Percentiles rank a stretch among this genome's conserved stretches.
Evolutionary conservation across 441 rosid species (phyloP).

Genomic region (Croton setiger): DNA sequence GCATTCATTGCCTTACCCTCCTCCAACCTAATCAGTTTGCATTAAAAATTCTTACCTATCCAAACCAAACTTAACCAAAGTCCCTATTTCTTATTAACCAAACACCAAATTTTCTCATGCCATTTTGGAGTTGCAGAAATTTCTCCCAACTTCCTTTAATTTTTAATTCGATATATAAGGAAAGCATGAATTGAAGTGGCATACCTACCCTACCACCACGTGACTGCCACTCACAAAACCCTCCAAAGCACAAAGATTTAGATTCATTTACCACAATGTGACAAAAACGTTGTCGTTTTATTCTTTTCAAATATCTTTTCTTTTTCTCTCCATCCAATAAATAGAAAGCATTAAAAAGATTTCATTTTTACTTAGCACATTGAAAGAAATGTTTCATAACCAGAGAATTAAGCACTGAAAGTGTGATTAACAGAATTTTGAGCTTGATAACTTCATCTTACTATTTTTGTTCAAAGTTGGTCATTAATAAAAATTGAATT

Average conservation of each 20-base stretch:
- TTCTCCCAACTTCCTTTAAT: background rate
- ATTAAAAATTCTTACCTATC: conserved; percentile 3
- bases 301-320: too few relatives aligned
- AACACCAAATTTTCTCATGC: background rate
- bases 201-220: conserved; percentile 42
- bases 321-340: too few relatives aligned
- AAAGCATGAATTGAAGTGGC: conserved; percentile 1
- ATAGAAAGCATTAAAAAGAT: too few relatives aligned
- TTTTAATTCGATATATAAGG: too few relatives aligned
- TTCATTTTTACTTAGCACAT: too few relatives aligned
- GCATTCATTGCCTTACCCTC: background rate
- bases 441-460: too few relatives aligned
- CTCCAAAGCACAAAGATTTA: background rate
- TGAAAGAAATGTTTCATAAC: too few relatives aligned
- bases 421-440: too few relatives aligned
- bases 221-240: conserved; percentile 24
- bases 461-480: too few relatives aligned
- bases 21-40: conserved; percentile 3
- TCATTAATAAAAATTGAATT: too few relatives aligned
- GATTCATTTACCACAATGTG: background rate
- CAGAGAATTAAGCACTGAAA: too few relatives aligned
- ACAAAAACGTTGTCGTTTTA: background rate
- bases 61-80: background rate
- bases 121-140: background rate
- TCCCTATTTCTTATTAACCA: background rate